phyloP scores from a whole-genome alignment of 2,329 filamentous ascomycete genomes.

The Hypomyces perniciosus region DNA sequence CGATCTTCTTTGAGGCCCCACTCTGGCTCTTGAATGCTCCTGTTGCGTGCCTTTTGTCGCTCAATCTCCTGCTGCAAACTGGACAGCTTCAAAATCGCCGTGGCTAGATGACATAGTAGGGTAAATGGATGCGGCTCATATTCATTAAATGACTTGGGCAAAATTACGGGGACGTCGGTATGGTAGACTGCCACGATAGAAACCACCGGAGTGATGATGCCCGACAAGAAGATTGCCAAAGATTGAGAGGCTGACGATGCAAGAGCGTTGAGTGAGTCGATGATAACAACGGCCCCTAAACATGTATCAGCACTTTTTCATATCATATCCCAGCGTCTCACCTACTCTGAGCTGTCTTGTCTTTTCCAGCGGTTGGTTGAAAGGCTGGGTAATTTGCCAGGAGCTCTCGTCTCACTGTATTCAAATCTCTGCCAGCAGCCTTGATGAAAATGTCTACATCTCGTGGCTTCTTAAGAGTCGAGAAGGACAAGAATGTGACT shows the following conservation, averaged over 20 bases:
- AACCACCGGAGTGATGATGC: conserved; percentile 57
- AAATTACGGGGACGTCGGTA: conserved; percentile 61
- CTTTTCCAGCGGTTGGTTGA: conserved; percentile 31
- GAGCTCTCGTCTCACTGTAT: conserved; percentile 55
- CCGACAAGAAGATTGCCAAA: conserved; percentile 64
- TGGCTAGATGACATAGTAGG: conserved; percentile 78
- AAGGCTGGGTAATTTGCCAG: conserved; percentile 40
- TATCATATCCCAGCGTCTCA: not conserved
- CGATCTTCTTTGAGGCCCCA: conserved; percentile 73
- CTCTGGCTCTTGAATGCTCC: conserved; percentile 66
- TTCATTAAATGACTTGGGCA: conserved; percentile 38
- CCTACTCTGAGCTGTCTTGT: conserved; percentile 39
- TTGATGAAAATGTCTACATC: conserved; percentile 63
- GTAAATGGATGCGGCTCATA: conserved; percentile 66
- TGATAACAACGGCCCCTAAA: conserved; percentile 64
- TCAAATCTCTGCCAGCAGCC: conserved; percentile 53
- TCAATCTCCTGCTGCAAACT: conserved; percentile 70
- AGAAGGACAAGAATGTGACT: conserved; percentile 72
- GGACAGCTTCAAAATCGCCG: conserved; percentile 69
- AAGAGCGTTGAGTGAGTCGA: conserved; percentile 74
- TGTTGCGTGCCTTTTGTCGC: conserved; percentile 67
- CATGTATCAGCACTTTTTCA: not conserved
- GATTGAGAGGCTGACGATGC: conserved; percentile 46
- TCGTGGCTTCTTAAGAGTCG: conserved; percentile 59
- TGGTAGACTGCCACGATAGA: conserved; percentile 80